Conservation (phyloP, 306 rosid genomes). For the Quercus aquifolioides region DNA sequence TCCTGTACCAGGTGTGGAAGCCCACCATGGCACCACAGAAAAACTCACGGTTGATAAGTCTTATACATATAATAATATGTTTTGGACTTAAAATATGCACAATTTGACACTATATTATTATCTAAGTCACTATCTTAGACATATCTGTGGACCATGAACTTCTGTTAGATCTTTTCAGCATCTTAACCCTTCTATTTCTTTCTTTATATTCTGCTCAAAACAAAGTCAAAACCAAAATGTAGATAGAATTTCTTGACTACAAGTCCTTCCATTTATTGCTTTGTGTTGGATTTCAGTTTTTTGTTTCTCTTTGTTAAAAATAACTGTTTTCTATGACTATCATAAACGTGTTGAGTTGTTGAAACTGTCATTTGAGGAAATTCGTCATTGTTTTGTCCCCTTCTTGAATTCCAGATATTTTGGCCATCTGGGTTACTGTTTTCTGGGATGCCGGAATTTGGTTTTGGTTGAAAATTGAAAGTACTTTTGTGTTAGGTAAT, state of each 20-base stretch:
- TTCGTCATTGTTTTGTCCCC: slow-evolving; percentile 7
- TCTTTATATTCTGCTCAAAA: not conserved
- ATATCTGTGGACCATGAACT: not conserved
- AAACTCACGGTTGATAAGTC: not conserved
- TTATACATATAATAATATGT: not conserved
- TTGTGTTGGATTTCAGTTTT: slow-evolving; percentile 8
- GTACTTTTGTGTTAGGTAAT: not conserved
- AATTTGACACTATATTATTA: slow-evolving; percentile 23
- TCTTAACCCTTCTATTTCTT: slow-evolving; percentile 11
- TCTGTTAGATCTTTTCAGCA: slow-evolving; percentile 1
- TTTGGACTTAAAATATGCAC: slow-evolving; percentile 11
- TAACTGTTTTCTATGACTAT: slow-evolving; percentile 11
- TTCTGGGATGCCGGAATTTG: not conserved
- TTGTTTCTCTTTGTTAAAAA: not conserved
- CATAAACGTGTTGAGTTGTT: slow-evolving; percentile 12
- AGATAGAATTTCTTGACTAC: slow-evolving; percentile 18
- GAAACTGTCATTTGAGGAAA: slow-evolving; percentile 13
- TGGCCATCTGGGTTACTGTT: slow-evolving; percentile 12
- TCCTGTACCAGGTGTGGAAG: slow-evolving; percentile 27
- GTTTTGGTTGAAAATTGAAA: not conserved
- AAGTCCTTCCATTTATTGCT: slow-evolving; percentile 2
- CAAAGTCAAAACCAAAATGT: slow-evolving; percentile 6
- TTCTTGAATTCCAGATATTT: not conserved
- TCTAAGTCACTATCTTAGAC: slow-evolving; percentile 7
- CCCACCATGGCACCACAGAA: slow-evolving; percentile 12